Evolutionary conservation across 352 stramenopile species (phyloP).

Genomic region (Poterioochromonas sp.): DNA sequence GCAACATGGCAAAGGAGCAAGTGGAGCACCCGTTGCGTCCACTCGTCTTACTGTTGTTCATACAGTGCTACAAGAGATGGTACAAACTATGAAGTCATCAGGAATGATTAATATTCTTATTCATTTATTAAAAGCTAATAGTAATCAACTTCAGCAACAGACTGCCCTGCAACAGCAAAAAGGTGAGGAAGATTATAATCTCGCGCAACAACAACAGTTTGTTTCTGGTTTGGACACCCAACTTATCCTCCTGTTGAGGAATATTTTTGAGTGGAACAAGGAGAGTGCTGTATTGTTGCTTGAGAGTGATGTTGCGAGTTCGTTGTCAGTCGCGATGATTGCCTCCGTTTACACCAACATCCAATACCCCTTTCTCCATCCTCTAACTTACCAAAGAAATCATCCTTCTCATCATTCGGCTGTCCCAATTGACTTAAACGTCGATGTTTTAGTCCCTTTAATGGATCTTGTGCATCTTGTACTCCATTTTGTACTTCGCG

Average conservation of each 20-base stretch:
- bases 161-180: not conserved
- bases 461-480: not conserved
- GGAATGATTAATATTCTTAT: not conserved
- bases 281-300: not conserved
- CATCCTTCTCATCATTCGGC: not conserved
- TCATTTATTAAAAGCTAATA: not conserved
- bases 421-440: not conserved
- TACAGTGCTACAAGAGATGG: not conserved
- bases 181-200: not conserved
- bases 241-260: not conserved
- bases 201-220: not conserved
- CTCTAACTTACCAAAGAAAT: not conserved
- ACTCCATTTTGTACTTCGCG: not conserved
- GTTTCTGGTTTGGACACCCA: not conserved
- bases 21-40: no score
- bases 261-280: not conserved
- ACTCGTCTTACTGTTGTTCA: no score
- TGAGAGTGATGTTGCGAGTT: not conserved
- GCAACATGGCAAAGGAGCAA: not conserved
- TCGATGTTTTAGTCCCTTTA: not conserved
- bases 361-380: not conserved
- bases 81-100: not conserved
- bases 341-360: not conserved
- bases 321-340: slow-evolving; percentile 2
- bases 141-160: not conserved